These are phyloP conservation scores for Aspergillaceae sp. DNA, from an alignment of 2,329 filamentous ascomycete genomes.

Conservation along the genomic window DNA sequence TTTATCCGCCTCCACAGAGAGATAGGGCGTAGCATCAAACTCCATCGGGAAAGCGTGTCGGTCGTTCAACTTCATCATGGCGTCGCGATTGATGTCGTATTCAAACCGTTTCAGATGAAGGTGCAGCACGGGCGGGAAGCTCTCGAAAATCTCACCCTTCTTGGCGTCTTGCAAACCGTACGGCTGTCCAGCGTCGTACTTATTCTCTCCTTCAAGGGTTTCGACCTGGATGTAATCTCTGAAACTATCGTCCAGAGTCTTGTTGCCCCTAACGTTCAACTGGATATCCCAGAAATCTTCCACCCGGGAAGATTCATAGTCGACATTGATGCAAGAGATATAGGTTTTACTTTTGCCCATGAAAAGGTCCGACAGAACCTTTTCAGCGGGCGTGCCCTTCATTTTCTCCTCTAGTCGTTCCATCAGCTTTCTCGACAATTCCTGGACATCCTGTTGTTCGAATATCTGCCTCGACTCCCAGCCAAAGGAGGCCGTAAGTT, in stretches of 20 bases:
- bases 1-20: conserved; percentile 75
- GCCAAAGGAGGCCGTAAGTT: conserved; percentile 92
- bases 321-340: conserved; percentile 95
- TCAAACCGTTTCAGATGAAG: conserved; percentile 95
- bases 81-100: conserved; percentile 90
- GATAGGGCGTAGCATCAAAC: conserved; percentile 64
- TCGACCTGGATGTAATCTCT: conserved; percentile 94
- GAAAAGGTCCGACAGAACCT: conserved; percentile 81
- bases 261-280: conserved; percentile 90
- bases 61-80: conserved; percentile 88
- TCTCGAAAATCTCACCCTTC: conserved; percentile 95
- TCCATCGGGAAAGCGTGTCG: conserved; percentile 43
- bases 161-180: conserved; percentile 91
- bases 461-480: conserved; percentile 98
- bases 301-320: conserved; percentile 89
- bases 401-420: conserved; percentile 94
- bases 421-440: conserved; percentile 93
- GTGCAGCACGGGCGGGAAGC: conserved; percentile 88
- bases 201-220: conserved; percentile 95
- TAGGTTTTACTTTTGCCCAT: conserved; percentile 98
- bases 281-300: conserved; percentile 99
- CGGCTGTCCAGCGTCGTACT: conserved; percentile 86
- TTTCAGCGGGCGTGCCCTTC: conserved; percentile 91
- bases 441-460: conserved; percentile 97
- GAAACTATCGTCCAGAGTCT: conserved; percentile 88